Evolutionary conservation across 257 asterid genomes (phyloP).

Genomic region (Coffea canephora): DNA sequence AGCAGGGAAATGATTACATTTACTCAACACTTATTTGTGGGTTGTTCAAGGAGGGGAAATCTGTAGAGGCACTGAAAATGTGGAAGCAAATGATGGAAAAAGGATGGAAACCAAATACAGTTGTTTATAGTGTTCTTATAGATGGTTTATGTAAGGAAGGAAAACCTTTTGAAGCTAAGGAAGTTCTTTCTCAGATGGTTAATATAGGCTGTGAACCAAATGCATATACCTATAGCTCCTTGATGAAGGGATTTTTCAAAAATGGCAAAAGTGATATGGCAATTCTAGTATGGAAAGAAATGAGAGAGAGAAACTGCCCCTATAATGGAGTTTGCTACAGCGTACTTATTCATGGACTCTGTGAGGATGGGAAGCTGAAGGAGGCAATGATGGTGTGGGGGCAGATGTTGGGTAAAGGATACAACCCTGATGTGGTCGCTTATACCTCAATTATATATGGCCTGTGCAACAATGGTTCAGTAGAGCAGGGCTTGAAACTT

Average conservation of each 20-base stretch:
- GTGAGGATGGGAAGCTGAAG: conserved; percentile 64
- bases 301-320: conserved; percentile 43
- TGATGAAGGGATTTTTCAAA: conserved; percentile 82
- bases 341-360: conserved; percentile 76
- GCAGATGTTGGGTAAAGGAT: conserved; percentile 65
- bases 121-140: conserved; percentile 76
- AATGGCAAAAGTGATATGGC: conserved; percentile 65
- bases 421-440: conserved; percentile 70
- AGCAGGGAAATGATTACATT: conserved; percentile 47
- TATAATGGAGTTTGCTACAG: conserved; percentile 66
- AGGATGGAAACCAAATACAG: conserved; percentile 68
- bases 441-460: conserved; percentile 89
- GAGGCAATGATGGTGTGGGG: conserved; percentile 83
- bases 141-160: conserved; percentile 78
- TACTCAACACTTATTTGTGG: conserved; percentile 86
- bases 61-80: conserved; percentile 58
- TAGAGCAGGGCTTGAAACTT: conserved; percentile 69
- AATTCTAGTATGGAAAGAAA: conserved; percentile 65
- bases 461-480: conserved; percentile 62
- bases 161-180: conserved; percentile 64
- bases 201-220: conserved; percentile 58
- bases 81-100: conserved; percentile 62
- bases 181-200: conserved; percentile 55
- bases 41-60: conserved; percentile 65
- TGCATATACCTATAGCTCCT: conserved; percentile 67